phyloP scores from a whole-genome alignment of 108 stramenopile species.

The Conticribra weissflogii region DNA sequence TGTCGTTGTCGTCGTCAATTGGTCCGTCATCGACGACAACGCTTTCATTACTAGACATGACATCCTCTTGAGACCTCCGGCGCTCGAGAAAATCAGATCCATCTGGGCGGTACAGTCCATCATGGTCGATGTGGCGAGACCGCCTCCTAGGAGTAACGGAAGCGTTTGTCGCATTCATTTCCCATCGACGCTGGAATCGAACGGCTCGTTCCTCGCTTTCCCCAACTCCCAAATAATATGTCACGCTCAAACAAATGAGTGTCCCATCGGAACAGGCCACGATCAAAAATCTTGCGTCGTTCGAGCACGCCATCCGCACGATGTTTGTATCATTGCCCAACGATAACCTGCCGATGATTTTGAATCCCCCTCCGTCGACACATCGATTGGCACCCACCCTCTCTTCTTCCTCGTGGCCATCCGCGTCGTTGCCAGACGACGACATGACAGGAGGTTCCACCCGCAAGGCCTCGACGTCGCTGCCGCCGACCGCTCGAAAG shows the following conservation, averaged over 20 bases:
- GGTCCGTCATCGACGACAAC: not conserved
- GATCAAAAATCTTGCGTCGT: conserved; percentile 35
- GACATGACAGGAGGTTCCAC: not conserved
- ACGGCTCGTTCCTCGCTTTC: conserved; percentile 9
- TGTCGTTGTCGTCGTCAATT: not conserved
- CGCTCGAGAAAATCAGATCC: conserved; percentile 51
- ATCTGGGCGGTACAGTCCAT: conserved; percentile 40
- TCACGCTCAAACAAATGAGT: conserved; percentile 59
- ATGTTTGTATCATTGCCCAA: not conserved
- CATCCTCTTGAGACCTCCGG: conserved; percentile 22
- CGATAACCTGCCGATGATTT: conserved; percentile 1
- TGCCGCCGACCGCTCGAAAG: conserved; percentile 2
- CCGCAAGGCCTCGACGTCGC: conserved; percentile 20
- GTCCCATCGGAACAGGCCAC: conserved; percentile 56
- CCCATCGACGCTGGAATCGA: conserved; percentile 29
- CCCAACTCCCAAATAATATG: not conserved
- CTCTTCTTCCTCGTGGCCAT: not conserved
- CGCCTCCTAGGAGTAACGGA: not conserved
- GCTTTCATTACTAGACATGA: conserved; percentile 41
- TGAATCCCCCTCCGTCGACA: conserved; percentile 17
- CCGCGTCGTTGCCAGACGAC: not conserved
- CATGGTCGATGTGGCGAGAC: conserved; percentile 55
- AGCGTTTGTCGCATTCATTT: conserved; percentile 10
- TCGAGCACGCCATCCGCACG: conserved; percentile 32
- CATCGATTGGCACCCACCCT: not conserved